Evolutionary conservation across 495 filamentous ascomycete genomes (phyloP), one percentile per base, ranked within the genome.

Genomic region (Penicillium antarcticum): DNA sequence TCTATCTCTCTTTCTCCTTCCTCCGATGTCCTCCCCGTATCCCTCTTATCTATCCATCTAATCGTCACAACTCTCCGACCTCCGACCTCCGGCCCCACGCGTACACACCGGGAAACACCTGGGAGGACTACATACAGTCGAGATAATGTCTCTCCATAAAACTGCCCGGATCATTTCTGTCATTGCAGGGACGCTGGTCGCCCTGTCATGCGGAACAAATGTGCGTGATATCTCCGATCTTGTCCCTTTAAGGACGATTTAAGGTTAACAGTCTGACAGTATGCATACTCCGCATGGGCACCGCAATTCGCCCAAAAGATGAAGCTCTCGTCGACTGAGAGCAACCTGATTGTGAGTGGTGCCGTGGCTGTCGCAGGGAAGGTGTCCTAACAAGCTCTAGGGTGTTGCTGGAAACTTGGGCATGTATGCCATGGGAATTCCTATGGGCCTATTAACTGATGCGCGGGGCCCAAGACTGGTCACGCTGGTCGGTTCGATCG

Each of bases 271-370:
- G 13, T 1, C n/a, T 35, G 18, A 44, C 58, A 96, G 91, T 98
- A 98, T 82, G 95, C 92, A 56, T 98, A 97, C 63, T 96, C 91
- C 47, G 95, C 94, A 71, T 98, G 95, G 91, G 92, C 87, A 23
- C 94, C 94, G 13, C 91, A 96, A 67, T 96, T 97, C 60, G 91
- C 91, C 19, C 84, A 91, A 52, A 81, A 78, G 51, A 76, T 98
- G 69, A 81, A 87, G 68, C 83, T 97, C 44, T 89, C 89, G 2
- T 87, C 94, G 19, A 97, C 91, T 21, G 80, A 96, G 68, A 88
- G 79, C 70, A 97, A 97, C 67, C 62, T 97, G 50, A 95, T 98
- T 60, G 87, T 89, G 74, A 65, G 83, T 64, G 32, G 48, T 48
- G 23, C 13, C n/a, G 4, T 14, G 10, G 12, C 34, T 21, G 12